Conservation (phyloP, 2,329 filamentous ascomycete genomes). For the Sclerotiophoma versabilis region DNA sequence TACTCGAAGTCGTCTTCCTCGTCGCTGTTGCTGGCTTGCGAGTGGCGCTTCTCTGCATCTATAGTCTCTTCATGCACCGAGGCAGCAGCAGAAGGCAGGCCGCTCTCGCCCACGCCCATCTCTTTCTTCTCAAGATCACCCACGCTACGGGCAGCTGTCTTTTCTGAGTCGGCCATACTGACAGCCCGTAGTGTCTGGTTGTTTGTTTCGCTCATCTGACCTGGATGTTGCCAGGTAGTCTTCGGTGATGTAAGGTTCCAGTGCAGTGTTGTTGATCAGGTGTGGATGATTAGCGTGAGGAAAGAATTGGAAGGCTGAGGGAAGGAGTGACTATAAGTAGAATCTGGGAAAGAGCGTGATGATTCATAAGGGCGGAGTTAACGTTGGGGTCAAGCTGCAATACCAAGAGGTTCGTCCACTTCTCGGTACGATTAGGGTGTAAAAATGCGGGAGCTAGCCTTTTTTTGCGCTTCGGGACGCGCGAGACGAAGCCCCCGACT, state of each 20-base stretch:
- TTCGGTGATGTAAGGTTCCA: background rate
- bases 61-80: constrained; percentile 27
- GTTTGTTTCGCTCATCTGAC: constrained; percentile 34
- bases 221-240: background rate
- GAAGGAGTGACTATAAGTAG: constrained; percentile 25
- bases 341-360: constrained; percentile 3
- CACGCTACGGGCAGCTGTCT: constrained; percentile 39
- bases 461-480: constrained; percentile 8
- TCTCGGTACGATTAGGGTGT: constrained; percentile 16
- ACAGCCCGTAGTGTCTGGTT: constrained; percentile 32
- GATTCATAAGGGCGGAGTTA: constrained; percentile 19
- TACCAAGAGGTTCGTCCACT: constrained; percentile 10
- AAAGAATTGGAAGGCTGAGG: constrained; percentile 11
- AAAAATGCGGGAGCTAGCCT: constrained; percentile 15
- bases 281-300: background rate
- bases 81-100: constrained; percentile 29
- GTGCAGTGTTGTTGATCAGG: background rate
- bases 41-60: constrained; percentile 26
- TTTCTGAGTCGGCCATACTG: constrained; percentile 45
- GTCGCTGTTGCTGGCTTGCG: constrained; percentile 27
- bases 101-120: constrained; percentile 25
- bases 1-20: constrained; percentile 45
- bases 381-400: constrained; percentile 14
- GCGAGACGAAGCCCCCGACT: constrained; percentile 4
- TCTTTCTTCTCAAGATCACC: constrained; percentile 39